Percentiles rank a stretch among this genome's conserved stretches.
phyloP scores from a whole-genome alignment of 768 basidiomycete genomes.

The Lactarius sanguifluus region DNA sequence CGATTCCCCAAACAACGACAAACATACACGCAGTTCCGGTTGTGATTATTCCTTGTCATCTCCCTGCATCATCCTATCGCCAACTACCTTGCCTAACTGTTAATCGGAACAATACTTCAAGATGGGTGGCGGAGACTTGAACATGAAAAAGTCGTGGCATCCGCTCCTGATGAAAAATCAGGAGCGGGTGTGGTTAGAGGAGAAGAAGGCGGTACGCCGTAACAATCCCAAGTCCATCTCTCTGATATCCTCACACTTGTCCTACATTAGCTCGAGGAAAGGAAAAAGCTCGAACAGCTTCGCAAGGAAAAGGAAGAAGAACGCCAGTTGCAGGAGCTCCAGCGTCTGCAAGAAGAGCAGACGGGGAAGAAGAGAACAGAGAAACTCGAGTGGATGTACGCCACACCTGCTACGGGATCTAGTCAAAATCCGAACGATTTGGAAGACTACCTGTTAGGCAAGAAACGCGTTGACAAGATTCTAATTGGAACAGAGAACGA shows the following conservation, averaged over 20 bases:
- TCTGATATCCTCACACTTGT: slow-evolving; percentile 8
- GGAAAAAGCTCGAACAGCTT: slow-evolving; percentile 96
- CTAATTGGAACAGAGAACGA: slow-evolving; percentile 90
- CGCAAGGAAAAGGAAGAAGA: slow-evolving; percentile 98
- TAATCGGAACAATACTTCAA: slow-evolving; percentile 43
- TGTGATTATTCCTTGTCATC: too few species aligned
- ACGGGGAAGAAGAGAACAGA: slow-evolving; percentile 94
- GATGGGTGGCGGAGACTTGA: slow-evolving; percentile 98
- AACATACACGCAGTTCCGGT: not conserved
- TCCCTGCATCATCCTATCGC: slow-evolving; percentile 18
- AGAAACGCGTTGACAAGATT: slow-evolving; percentile 97
- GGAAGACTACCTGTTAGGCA: slow-evolving; percentile 95
- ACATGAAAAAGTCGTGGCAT: slow-evolving; percentile 99
- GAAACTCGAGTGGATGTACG: slow-evolving; percentile 99
- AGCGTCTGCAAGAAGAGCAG: slow-evolving; percentile 91
- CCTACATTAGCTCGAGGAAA: slow-evolving; percentile 80
- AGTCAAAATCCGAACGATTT: slow-evolving; percentile 85
- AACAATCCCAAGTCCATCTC: not conserved
- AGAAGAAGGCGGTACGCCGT: slow-evolving; percentile 85
- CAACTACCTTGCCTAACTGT: slow-evolving; percentile 5
- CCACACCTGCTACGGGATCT: slow-evolving; percentile 93
- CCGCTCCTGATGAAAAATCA: slow-evolving; percentile 97
- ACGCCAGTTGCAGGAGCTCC: slow-evolving; percentile 92
- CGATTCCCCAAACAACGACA: slow-evolving; percentile 10
- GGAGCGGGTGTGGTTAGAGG: slow-evolving; percentile 99